A percentile compares a stretch with the other conserved stretches of the same genome.
Conservation (phyloP, 2,329 filamentous ascomycete genomes). For the Clonostachys chloroleuca region DNA sequence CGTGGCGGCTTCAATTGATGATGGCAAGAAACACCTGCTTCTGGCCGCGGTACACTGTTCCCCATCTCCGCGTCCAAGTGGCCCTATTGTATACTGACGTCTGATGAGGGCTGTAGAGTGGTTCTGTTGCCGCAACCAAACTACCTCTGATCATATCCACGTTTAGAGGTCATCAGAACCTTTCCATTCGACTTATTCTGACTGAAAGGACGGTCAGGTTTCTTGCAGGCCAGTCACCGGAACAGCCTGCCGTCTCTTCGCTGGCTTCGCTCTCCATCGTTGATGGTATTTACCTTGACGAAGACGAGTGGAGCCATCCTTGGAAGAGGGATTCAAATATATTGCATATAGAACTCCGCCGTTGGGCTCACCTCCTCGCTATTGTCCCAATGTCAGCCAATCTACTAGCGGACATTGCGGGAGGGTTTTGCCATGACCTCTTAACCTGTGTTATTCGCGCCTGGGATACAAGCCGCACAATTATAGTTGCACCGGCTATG, state of each 20-base stretch:
- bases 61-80: neutral
- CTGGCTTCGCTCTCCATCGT: constrained; percentile 64
- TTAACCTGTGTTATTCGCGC: constrained; percentile 72
- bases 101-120: constrained; percentile 7
- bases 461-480: constrained; percentile 73
- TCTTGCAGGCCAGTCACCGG: constrained; percentile 67
- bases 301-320: constrained; percentile 76
- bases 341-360: constrained; percentile 82
- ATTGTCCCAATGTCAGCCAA: constrained; percentile 83
- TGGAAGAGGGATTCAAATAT: constrained; percentile 80
- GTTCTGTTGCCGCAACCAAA: constrained; percentile 84
- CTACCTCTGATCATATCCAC: constrained; percentile 60
- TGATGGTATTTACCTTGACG: constrained; percentile 75
- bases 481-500: constrained; percentile 79
- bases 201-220: constrained; percentile 72
- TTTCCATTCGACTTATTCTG: constrained; percentile 83
- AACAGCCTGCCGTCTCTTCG: constrained; percentile 66
- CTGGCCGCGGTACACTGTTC: constrained; percentile 24
- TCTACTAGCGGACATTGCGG: constrained; percentile 76
- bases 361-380: constrained; percentile 73
- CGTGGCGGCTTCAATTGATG: constrained; percentile 22
- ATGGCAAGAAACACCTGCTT: constrained; percentile 35
- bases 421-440: constrained; percentile 74
- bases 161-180: constrained; percentile 42
- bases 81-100: neutral